Percentiles rank a stretch among this genome's conserved stretches.
phyloP scores from a whole-genome alignment of 345 rosid species.

The thale cress (Arabidopsis thaliana) region DNA sequence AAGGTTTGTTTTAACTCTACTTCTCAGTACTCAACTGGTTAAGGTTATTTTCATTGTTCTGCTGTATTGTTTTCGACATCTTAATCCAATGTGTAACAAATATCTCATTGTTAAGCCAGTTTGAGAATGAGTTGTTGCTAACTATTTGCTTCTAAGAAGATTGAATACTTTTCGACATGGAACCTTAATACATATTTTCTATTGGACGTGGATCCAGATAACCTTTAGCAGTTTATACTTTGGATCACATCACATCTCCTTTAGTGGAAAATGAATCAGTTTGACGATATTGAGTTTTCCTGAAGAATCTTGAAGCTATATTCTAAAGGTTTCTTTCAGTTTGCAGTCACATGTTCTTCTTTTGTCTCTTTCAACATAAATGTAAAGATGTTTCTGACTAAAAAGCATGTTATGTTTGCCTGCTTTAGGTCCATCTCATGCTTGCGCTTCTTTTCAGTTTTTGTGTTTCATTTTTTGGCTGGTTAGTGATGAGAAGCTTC shows the following conservation, averaged over 20 bases:
- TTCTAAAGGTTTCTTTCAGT: background rate
- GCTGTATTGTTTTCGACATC: conserved; percentile 18
- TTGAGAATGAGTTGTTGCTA: conserved; percentile 3
- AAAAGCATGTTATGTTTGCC: background rate
- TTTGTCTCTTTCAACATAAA: conserved; percentile 1
- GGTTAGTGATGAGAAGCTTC: background rate
- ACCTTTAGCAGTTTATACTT: no score
- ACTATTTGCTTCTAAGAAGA: background rate
- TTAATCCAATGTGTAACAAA: conserved; percentile 22
- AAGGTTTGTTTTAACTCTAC: background rate
- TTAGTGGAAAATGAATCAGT: background rate
- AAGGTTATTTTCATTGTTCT: conserved; percentile 4
- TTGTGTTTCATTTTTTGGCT: background rate
- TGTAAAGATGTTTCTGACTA: background rate
- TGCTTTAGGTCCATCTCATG: background rate
- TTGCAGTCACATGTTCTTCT: background rate
- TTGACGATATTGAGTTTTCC: background rate
- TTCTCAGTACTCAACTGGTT: conserved; percentile 2
- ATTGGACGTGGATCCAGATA: no score
- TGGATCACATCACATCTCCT: no score
- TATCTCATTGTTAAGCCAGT: background rate
- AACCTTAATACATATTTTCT: no score
- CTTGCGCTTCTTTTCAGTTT: background rate
- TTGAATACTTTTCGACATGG: background rate
- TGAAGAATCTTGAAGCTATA: background rate